Percentiles rank a stretch among this genome's conserved stretches.
These are phyloP conservation scores for Alternaria rosae DNA, from an alignment of 2,329 filamentous ascomycete species.

Conservation along the genomic window DNA sequence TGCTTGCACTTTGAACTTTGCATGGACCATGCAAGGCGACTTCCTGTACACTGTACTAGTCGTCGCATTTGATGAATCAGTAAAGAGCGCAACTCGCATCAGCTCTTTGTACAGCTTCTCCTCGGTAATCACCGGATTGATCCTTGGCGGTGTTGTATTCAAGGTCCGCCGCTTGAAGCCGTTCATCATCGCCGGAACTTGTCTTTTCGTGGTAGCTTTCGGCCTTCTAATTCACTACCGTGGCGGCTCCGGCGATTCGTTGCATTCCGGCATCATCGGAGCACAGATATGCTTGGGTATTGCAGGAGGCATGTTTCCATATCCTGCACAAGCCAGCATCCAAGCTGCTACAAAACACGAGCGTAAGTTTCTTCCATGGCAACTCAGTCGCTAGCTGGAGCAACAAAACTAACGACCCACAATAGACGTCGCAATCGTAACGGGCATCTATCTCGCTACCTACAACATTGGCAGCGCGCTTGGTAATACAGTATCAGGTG, in stretches of 20 bases:
- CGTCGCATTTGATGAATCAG: slow-evolving; percentile 67
- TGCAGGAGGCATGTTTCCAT: slow-evolving; percentile 68
- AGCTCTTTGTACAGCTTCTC: slow-evolving; percentile 65
- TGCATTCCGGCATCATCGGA: slow-evolving; percentile 65
- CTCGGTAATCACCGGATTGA: slow-evolving; percentile 65
- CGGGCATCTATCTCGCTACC: slow-evolving; percentile 67
- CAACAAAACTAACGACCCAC: not conserved
- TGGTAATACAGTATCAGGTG: slow-evolving; percentile 67
- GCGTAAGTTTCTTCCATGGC: slow-evolving; percentile 21
- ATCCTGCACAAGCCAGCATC: slow-evolving; percentile 60
- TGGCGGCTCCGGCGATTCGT: slow-evolving; percentile 55
- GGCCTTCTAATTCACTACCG: slow-evolving; percentile 70
- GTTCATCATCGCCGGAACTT: slow-evolving; percentile 68
- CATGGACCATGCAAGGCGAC: slow-evolving; percentile 69
- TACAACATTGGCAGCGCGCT: slow-evolving; percentile 70
- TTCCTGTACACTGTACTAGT: slow-evolving; percentile 69
- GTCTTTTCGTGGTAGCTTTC: slow-evolving; percentile 69
- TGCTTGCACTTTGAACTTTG: slow-evolving; percentile 10
- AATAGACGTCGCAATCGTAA: slow-evolving; percentile 66
- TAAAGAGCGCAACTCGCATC: slow-evolving; percentile 65
- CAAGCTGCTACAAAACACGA: slow-evolving; percentile 61
- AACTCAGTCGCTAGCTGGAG: not conserved
- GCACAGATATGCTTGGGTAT: slow-evolving; percentile 69
- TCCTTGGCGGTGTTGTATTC: slow-evolving; percentile 64
- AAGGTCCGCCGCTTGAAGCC: slow-evolving; percentile 65